Conservation (phyloP, 2,329 filamentous ascomycete genomes). For the Cercospora beticola region DNA sequence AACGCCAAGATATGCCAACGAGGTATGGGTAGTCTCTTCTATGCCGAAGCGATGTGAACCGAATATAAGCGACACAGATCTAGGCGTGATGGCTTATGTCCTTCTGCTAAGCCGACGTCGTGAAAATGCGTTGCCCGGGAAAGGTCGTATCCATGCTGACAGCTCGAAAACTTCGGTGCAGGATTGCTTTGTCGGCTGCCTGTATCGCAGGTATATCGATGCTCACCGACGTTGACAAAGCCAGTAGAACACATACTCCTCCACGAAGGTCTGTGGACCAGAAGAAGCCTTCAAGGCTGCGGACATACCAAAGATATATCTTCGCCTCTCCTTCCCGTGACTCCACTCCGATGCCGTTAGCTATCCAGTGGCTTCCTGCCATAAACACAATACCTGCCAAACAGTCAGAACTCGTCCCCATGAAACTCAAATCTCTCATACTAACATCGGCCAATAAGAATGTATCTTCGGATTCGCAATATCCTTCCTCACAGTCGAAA, state of each 20-base stretch:
- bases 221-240: not conserved
- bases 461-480: constrained; percentile 11
- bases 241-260: not conserved
- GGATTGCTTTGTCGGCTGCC: not conserved
- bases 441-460: constrained; percentile 17
- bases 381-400: constrained; percentile 9
- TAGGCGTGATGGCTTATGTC: not conserved
- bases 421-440: not conserved
- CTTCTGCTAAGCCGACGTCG: not conserved
- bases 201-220: not conserved
- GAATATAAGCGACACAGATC: not conserved
- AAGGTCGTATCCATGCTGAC: not conserved
- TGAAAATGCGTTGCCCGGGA: not conserved
- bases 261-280: not conserved
- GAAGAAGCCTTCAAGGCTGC: not conserved
- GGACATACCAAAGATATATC: not conserved
- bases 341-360: not conserved
- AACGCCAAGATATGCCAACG: not conserved
- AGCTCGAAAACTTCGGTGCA: not conserved
- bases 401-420: not conserved
- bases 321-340: not conserved
- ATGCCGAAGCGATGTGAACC: not conserved
- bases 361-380: constrained; percentile 2
- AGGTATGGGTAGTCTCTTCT: not conserved
- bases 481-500: constrained; percentile 11